Evolutionary conservation across 257 asterid genomes (phyloP).

Genomic region (Dorcoceras hygrometricum): DNA sequence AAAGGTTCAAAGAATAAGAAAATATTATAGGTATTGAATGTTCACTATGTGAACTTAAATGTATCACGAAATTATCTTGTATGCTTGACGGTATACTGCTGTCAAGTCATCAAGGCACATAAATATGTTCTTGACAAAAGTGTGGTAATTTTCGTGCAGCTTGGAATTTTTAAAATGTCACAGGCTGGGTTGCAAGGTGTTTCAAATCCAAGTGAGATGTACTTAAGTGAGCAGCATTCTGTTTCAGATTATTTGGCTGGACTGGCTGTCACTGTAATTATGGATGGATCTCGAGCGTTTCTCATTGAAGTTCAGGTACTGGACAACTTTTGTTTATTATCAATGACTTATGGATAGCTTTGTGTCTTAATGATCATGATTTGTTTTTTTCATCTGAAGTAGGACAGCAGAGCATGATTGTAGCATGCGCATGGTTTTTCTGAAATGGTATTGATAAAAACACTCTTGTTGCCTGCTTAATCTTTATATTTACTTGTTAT

Average conservation of each 20-base stretch:
- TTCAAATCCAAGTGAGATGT: slow-evolving; percentile 84
- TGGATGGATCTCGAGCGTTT: slow-evolving; percentile 93
- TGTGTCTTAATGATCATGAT: background rate
- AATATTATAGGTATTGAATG: slow-evolving; percentile 8
- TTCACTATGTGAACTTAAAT: slow-evolving; percentile 14
- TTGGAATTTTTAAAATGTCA: slow-evolving; percentile 90
- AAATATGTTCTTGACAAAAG: slow-evolving; percentile 21
- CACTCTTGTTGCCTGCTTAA: slow-evolving; percentile 3
- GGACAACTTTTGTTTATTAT: slow-evolving; percentile 3
- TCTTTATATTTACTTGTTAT: background rate
- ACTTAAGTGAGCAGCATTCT: slow-evolving; percentile 69
- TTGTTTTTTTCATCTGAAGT: background rate
- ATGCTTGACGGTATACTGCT: background rate
- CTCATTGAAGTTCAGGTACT: slow-evolving; percentile 81
- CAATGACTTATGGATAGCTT: background rate
- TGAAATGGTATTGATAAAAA: background rate
- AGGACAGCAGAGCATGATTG: background rate
- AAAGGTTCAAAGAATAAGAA: slow-evolving; percentile 11
- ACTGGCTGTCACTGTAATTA: slow-evolving; percentile 75
- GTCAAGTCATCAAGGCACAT: slow-evolving; percentile 10
- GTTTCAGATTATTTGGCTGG: slow-evolving; percentile 86
- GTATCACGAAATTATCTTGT: slow-evolving; percentile 15
- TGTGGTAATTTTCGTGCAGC: slow-evolving; percentile 48
- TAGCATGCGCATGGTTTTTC: slow-evolving; percentile 3
- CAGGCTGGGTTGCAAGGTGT: slow-evolving; percentile 69